Conservation (phyloP, 139 green algal species). For the Chlamydomonas sphaeroides region DNA sequence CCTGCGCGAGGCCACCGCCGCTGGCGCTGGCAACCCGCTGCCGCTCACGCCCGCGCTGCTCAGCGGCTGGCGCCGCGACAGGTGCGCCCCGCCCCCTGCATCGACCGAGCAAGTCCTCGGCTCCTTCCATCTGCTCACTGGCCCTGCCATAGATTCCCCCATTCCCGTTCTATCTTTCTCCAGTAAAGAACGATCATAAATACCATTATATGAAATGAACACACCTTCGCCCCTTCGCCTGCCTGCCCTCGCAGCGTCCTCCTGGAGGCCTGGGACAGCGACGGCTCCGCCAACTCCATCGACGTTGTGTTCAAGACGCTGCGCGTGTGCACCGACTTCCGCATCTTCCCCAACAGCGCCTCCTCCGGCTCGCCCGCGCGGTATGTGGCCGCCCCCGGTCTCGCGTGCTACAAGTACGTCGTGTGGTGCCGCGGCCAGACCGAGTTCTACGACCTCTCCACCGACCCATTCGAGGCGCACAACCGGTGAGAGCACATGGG, state of each 20-base stretch:
- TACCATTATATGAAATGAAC: too few relatives aligned
- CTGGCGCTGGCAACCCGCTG: too few relatives aligned
- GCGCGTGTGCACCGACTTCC: not conserved
- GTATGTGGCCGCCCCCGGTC: not conserved
- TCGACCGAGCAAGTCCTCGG: too few relatives aligned
- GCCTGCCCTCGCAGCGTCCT: not conserved
- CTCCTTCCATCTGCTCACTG: not conserved
- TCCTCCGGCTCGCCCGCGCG: not conserved
- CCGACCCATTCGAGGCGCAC: constrained; percentile 8
- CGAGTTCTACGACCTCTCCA: constrained; percentile 26
- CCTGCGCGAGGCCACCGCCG: not conserved
- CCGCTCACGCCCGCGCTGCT: too few relatives aligned
- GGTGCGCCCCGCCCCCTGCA: too few relatives aligned
- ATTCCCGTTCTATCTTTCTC: too few relatives aligned
- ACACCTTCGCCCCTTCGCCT: too few relatives aligned
- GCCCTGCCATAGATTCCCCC: too few relatives aligned
- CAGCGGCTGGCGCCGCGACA: too few relatives aligned
- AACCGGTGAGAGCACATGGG: constrained; percentile 3
- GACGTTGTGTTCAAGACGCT: not conserved
- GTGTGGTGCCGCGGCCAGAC: constrained; percentile 22
- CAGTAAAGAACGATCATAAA: too few relatives aligned
- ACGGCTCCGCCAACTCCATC: not conserved
- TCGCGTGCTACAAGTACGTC: constrained; percentile 26
- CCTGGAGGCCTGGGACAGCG: constrained; percentile 10
- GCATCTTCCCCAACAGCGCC: not conserved